These are phyloP conservation scores for Tulasnella sp. DNA, from an alignment of 768 basidiomycete genomes.

Conservation along the genomic window DNA sequence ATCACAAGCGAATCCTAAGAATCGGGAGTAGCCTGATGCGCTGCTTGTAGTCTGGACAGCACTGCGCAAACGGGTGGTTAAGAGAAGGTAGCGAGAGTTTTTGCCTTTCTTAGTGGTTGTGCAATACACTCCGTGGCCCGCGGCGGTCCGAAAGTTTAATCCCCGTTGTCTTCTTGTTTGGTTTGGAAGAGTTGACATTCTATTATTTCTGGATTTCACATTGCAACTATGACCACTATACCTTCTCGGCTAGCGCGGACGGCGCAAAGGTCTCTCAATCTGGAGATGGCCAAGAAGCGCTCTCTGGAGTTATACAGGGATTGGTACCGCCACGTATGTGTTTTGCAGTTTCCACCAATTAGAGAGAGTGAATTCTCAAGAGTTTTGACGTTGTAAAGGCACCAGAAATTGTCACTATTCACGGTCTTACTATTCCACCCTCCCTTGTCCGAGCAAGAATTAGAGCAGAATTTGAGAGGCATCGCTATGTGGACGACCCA, in stretches of 20 bases:
- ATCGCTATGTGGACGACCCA: conserved; percentile 68
- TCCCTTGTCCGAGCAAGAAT: conserved; percentile 67
- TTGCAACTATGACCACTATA: conserved; percentile 61
- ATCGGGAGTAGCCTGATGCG: background rate
- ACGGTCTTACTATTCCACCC: conserved; percentile 69
- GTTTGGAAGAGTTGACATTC: background rate
- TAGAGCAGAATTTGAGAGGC: conserved; percentile 74
- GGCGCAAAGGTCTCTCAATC: conserved; percentile 42
- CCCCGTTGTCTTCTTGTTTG: background rate
- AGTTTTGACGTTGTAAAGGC: conserved; percentile 38
- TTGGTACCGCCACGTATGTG: conserved; percentile 84
- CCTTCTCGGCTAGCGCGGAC: conserved; percentile 73
- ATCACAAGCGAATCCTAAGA: too few relatives aligned
- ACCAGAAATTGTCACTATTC: conserved; percentile 76
- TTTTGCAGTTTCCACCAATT: background rate
- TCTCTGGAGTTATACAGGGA: conserved; percentile 73
- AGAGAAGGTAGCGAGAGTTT: background rate
- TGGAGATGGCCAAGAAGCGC: conserved; percentile 50
- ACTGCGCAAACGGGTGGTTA: too few relatives aligned
- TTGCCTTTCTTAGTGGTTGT: background rate
- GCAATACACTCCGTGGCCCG: too few relatives aligned
- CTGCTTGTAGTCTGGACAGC: background rate
- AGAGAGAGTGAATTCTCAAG: background rate
- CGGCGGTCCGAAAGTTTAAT: background rate
- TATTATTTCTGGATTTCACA: background rate